A percentile compares a stretch with the other conserved stretches of the same genome.
phyloP scores from a whole-genome alignment of 2,329 filamentous ascomycete species.

The Macroventuria anomochaeta region DNA sequence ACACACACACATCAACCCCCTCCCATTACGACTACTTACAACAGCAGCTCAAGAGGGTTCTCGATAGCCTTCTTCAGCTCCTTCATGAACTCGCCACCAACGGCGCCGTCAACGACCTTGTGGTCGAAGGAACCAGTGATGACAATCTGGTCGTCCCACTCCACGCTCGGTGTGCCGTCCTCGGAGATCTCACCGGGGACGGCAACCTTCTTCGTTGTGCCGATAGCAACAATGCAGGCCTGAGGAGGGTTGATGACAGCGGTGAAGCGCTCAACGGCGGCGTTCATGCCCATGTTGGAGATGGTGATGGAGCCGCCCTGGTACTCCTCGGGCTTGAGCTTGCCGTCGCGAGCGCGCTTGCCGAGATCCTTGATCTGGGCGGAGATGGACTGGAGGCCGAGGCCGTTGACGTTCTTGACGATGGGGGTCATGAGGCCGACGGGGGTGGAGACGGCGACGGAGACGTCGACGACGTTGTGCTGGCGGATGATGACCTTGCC shows the following conservation, averaged over 20 bases:
- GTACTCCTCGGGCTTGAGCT: conserved; percentile 99
- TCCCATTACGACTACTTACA: too few species aligned
- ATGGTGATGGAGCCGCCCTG: conserved; percentile 99
- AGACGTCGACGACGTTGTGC: conserved; percentile 92
- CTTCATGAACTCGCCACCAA: conserved; percentile 94
- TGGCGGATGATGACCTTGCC: conserved; percentile 84
- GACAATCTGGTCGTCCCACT: conserved; percentile 97
- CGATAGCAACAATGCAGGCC: conserved; percentile 91
- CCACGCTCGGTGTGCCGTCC: conserved; percentile 74
- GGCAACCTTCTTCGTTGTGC: conserved; percentile 94
- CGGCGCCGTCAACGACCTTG: conserved; percentile 96
- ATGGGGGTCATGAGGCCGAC: conserved; percentile 96
- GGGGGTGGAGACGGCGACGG: conserved; percentile 92
- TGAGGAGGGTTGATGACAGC: conserved; percentile 99
- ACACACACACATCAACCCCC: too few species aligned
- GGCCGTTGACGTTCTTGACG: conserved; percentile 84
- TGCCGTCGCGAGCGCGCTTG: conserved; percentile 93
- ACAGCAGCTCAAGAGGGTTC: conserved; percentile 92
- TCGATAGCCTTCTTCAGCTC: conserved; percentile 98
- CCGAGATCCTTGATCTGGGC: conserved; percentile 92
- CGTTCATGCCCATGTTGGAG: conserved; percentile 99
- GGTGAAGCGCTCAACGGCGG: conserved; percentile 93
- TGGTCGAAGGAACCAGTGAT: conserved; percentile 98
- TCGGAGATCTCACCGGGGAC: conserved; percentile 78
- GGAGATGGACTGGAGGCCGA: conserved; percentile 89